Conservation (phyloP, 2,329 filamentous ascomycete genomes). For the Alternaria longipes region DNA sequence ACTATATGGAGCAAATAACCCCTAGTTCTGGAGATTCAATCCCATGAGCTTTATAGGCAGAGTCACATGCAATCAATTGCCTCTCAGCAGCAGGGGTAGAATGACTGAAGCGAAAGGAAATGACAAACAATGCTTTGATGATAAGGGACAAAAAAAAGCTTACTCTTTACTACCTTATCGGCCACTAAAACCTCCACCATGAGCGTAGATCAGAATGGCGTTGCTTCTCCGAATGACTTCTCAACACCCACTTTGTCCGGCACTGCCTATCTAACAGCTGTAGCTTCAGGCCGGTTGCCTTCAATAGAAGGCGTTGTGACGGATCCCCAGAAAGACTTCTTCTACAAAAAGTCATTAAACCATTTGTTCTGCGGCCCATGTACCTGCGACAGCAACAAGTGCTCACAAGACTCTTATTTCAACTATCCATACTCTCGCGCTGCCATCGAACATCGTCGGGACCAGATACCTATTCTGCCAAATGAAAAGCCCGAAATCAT, state of each 20-base stretch:
- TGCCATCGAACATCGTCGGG: accelerated
- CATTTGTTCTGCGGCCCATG: background rate
- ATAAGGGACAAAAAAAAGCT: background rate
- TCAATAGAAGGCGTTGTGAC: background rate
- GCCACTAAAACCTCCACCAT: background rate
- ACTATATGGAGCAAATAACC: background rate
- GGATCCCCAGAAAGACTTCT: accelerated
- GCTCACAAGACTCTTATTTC: background rate
- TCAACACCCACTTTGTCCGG: background rate
- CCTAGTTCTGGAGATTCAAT: background rate
- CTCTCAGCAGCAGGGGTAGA: background rate
- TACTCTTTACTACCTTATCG: background rate
- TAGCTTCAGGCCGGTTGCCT: background rate
- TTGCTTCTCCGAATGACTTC: background rate
- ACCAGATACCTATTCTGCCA: background rate
- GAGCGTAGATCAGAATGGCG: background rate
- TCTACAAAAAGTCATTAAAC: background rate
- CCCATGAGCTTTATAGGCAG: background rate
- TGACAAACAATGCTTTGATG: background rate
- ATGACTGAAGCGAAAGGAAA: background rate
- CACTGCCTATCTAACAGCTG: background rate
- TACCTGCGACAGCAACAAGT: background rate
- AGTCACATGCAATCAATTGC: background rate
- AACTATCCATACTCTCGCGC: background rate
- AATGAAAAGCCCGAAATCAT: background rate